Percentiles rank a stretch among this genome's conserved stretches.
Conservation (phyloP, 2,329 filamentous ascomycete species). For the Epichloe amarillans region DNA sequence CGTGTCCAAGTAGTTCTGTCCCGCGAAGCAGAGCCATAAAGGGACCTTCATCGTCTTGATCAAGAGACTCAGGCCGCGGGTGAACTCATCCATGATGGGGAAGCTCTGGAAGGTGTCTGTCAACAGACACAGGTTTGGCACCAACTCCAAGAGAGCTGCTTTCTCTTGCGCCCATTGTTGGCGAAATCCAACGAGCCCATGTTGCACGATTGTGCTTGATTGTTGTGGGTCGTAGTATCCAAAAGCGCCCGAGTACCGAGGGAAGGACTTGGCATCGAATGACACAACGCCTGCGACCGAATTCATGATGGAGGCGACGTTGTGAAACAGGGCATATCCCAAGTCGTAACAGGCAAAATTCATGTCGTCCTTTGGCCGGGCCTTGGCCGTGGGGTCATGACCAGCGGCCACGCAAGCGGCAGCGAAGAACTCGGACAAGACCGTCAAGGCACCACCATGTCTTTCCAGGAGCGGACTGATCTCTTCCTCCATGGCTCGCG, state of each 20-base stretch:
- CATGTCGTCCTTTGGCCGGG: background rate
- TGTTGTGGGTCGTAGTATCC: background rate
- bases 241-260: background rate
- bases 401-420: background rate
- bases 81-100: background rate
- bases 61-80: background rate
- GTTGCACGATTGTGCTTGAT: background rate
- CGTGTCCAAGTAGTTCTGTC: background rate
- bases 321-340: background rate
- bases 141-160: background rate
- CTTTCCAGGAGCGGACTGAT: background rate
- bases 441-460: background rate
- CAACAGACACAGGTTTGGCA: background rate
- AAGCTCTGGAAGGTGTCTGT: background rate
- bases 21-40: background rate
- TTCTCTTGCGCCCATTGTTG: background rate
- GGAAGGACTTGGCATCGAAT: background rate
- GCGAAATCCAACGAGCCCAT: background rate
- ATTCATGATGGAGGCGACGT: background rate
- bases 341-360: background rate
- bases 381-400: background rate
- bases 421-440: background rate
- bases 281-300: background rate
- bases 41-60: background rate
- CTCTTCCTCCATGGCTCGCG: background rate